phyloP scores from a whole-genome alignment of 208 protist genomes.

The Sergeia podlipaevii region DNA sequence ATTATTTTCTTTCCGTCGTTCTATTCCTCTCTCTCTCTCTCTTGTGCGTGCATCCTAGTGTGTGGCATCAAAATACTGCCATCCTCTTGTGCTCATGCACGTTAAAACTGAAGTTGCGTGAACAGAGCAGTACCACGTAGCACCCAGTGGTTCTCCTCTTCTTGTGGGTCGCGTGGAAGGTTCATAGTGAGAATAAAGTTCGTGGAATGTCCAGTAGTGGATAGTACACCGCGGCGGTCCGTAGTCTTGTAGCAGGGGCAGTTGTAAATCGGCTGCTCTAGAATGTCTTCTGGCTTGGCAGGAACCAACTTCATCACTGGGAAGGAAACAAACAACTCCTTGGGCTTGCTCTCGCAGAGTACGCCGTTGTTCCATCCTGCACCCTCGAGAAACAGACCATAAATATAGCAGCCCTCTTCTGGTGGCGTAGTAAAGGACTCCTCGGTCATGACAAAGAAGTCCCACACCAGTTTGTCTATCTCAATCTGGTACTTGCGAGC shows the following conservation, averaged over 20 bases:
- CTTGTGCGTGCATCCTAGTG: background rate
- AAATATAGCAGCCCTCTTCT: slow-evolving; percentile 86
- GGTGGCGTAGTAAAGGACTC: slow-evolving; percentile 43
- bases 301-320: slow-evolving; percentile 75
- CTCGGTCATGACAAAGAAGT: slow-evolving; percentile 86
- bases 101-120: slow-evolving; percentile 87
- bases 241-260: slow-evolving; percentile 97
- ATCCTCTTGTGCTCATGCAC: background rate
- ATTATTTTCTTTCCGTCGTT: background rate
- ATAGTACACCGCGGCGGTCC: slow-evolving; percentile 91
- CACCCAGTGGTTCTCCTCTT: slow-evolving; percentile 89
- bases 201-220: slow-evolving; percentile 97
- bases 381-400: slow-evolving; percentile 89
- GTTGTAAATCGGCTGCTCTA: slow-evolving; percentile 57
- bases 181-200: slow-evolving; percentile 96
- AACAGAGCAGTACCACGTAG: slow-evolving; percentile 89
- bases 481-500: slow-evolving; percentile 94
- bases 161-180: slow-evolving; percentile 63
- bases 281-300: slow-evolving; percentile 45
- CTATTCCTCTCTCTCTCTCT: background rate
- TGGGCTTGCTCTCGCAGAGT: slow-evolving; percentile 87
- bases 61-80: background rate
- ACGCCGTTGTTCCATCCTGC: slow-evolving; percentile 79
- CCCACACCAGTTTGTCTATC: slow-evolving; percentile 96
- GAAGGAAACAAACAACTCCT: slow-evolving; percentile 90